phyloP scores from a whole-genome alignment of 192 early-diverging fungal species.

The Pilobolus umbonatus region DNA sequence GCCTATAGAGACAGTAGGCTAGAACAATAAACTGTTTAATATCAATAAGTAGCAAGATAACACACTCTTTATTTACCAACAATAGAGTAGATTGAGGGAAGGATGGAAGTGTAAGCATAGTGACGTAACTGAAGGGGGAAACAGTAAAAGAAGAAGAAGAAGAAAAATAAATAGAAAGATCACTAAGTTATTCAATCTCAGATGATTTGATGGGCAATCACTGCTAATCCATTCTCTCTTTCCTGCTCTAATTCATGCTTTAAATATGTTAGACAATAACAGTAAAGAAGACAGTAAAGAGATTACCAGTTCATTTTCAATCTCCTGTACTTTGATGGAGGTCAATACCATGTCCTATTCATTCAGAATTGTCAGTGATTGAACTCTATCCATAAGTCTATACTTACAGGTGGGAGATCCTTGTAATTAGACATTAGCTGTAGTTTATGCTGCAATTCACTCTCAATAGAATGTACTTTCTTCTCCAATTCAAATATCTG shows the following conservation, averaged over 20 bases:
- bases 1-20: conserved; percentile 70
- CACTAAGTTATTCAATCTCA: not conserved
- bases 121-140: not conserved
- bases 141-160: not conserved
- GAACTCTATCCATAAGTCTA: not conserved
- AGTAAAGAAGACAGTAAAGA: too few relatives aligned
- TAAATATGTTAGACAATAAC: too few relatives aligned
- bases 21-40: not conserved
- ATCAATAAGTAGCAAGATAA: not conserved
- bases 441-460: not conserved
- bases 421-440: not conserved
- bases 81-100: conserved; percentile 33
- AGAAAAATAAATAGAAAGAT: not conserved
- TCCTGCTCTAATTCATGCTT: not conserved
- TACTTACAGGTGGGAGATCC: not conserved
- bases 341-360: not conserved
- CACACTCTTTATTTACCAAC: conserved; percentile 13
- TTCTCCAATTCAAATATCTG: not conserved
- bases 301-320: not conserved
- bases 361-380: not conserved
- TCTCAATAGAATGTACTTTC: not conserved
- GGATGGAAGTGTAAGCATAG: too few relatives aligned
- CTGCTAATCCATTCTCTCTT: not conserved
- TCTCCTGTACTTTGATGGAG: not conserved
- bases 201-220: too few relatives aligned